phyloP scores from a whole-genome alignment of 1,284 basidiomycete species.

The Apiotrichum montevideense region DNA sequence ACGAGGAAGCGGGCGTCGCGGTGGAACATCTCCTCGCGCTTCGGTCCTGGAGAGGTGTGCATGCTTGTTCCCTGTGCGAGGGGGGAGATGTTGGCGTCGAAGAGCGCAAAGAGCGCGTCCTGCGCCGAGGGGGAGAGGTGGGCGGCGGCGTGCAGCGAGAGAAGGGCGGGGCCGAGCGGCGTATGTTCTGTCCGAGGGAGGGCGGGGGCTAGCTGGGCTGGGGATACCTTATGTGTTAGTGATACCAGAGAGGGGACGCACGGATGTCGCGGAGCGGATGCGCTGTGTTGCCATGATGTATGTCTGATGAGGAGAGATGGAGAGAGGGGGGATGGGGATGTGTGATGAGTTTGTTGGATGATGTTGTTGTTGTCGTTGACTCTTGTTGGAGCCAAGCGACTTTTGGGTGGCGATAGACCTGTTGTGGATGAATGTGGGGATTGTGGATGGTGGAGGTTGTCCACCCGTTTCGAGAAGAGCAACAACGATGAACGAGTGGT shows the following conservation, averaged over 20 bases:
- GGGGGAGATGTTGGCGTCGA: constrained; percentile 33
- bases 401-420: too few relatives aligned
- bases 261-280: constrained; percentile 19
- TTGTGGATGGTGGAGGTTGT: too few relatives aligned
- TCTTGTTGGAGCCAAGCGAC: too few relatives aligned
- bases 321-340: too few relatives aligned
- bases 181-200: constrained; percentile 10
- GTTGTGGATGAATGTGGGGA: too few relatives aligned
- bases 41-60: constrained; percentile 21
- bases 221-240: not conserved
- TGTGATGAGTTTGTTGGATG: too few relatives aligned
- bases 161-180: not conserved
- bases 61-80: constrained; percentile 27
- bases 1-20: constrained; percentile 30
- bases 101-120: constrained; percentile 29
- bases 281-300: constrained; percentile 20
- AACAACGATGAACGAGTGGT: too few relatives aligned
- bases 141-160: constrained; percentile 13
- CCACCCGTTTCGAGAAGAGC: too few relatives aligned
- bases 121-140: constrained; percentile 9
- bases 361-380: too few relatives aligned
- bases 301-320: too few relatives aligned
- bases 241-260: constrained; percentile 6
- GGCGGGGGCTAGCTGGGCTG: constrained; percentile 17
- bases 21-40: constrained; percentile 42